Evolutionary conservation across 257 asterid genomes (phyloP).

Genomic region (Ilex asprella): DNA sequence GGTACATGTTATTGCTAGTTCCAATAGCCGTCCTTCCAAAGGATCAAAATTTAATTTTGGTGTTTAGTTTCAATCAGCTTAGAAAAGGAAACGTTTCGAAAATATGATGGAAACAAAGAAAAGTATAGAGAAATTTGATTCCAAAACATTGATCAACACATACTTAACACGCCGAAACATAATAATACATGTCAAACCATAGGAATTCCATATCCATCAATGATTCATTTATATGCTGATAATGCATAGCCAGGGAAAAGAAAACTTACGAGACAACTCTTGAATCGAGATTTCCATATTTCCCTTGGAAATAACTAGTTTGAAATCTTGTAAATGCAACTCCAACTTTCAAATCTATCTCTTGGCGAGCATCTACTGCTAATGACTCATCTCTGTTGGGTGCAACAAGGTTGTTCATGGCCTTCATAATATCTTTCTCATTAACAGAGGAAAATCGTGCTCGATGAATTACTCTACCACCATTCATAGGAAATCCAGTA

Average conservation of each 20-base stretch:
- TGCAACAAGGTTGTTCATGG: slow-evolving; percentile 64
- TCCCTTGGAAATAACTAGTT: slow-evolving; percentile 86
- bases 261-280: slow-evolving; percentile 86
- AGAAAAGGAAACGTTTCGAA: too few relatives aligned
- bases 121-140: too few relatives aligned
- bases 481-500: slow-evolving; percentile 58
- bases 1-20: too few relatives aligned
- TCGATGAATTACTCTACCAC: slow-evolving; percentile 61
- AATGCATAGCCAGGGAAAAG: slow-evolving; percentile 9
- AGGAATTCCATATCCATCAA: too few relatives aligned
- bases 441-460: slow-evolving; percentile 92
- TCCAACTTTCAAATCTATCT: slow-evolving; percentile 96
- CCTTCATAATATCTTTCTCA: slow-evolving; percentile 75
- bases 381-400: slow-evolving; percentile 83
- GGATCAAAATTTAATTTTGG: too few relatives aligned
- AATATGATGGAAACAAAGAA: too few relatives aligned
- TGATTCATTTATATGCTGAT: neutral
- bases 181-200: too few relatives aligned
- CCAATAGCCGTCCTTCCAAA: too few relatives aligned
- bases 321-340: slow-evolving; percentile 92
- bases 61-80: too few relatives aligned
- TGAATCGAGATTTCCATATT: slow-evolving; percentile 95
- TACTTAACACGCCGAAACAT: too few relatives aligned
- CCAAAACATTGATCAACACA: too few relatives aligned
- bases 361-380: slow-evolving; percentile 96